Percentiles rank a stretch among this genome's conserved stretches.
Conservation (phyloP, 495 filamentous ascomycete species). For the Penicillium silybi region DNA sequence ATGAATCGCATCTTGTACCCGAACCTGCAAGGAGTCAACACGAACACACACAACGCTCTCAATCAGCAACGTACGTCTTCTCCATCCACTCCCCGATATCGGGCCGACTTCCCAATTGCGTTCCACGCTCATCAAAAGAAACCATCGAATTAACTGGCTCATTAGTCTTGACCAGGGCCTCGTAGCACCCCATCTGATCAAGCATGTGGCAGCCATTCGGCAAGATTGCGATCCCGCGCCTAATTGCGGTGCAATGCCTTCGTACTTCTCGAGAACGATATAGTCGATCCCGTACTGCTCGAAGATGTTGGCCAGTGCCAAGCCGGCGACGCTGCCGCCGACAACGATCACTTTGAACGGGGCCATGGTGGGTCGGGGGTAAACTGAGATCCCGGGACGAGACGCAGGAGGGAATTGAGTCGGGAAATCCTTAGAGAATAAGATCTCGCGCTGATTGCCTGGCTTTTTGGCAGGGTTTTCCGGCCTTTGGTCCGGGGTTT, state of each 20-base stretch:
- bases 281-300: conserved; percentile 44
- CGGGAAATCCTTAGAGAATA: not conserved
- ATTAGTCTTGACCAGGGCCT: not conserved
- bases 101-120: not conserved
- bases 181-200: conserved; percentile 44
- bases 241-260: conserved; percentile 28
- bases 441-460: no score
- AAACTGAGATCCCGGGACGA: not conserved
- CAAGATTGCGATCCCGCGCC: conserved; percentile 34
- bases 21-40: conserved; percentile 10
- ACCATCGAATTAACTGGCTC: conserved; percentile 3
- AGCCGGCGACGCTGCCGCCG: conserved; percentile 45
- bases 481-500: no score
- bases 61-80: not conserved
- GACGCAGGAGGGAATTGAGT: not conserved
- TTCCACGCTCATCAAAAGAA: not conserved
- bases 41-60: not conserved
- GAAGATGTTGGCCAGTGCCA: conserved; percentile 44
- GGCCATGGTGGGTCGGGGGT: not conserved
- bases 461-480: no score
- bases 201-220: conserved; percentile 38
- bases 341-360: conserved; percentile 40
- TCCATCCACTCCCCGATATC: not conserved
- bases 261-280: conserved; percentile 41
- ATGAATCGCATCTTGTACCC: conserved; percentile 27